A percentile compares a stretch with the other conserved stretches of the same genome.
Evolutionary conservation across 2,329 filamentous ascomycete species (phyloP).

Genomic region (Aspergillus pseudoglaucus): DNA sequence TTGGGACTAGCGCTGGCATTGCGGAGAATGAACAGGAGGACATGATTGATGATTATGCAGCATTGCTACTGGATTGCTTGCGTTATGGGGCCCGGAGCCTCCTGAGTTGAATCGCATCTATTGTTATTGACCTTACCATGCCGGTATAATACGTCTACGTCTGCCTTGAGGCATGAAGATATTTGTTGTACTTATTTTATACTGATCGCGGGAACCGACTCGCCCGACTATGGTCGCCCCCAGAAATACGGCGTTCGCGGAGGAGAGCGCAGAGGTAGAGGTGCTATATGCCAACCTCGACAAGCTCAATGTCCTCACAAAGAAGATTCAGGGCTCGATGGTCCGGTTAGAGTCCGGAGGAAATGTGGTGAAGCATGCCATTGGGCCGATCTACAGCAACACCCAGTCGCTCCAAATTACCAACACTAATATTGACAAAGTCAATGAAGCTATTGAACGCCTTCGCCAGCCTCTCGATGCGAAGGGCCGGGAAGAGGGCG

Average conservation of each 20-base stretch:
- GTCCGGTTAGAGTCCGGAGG: conserved; percentile 78
- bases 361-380: conserved; percentile 83
- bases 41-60: not conserved
- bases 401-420: conserved; percentile 84
- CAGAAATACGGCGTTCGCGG: conserved; percentile 53
- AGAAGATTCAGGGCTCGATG: conserved; percentile 88
- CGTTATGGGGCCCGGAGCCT: conserved; percentile 19
- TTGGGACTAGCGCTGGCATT: conserved; percentile 15
- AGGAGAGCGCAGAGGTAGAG: conserved; percentile 63
- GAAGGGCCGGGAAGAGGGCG: conserved; percentile 83
- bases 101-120: not conserved
- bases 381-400: conserved; percentile 86
- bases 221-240: conserved; percentile 45
- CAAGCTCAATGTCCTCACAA: conserved; percentile 87
- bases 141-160: not conserved
- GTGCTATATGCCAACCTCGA: conserved; percentile 66
- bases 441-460: conserved; percentile 79
- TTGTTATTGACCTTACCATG: not conserved
- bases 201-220: conserved; percentile 10
- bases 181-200: not conserved
- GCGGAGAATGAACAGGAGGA: conserved; percentile 5
- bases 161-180: not conserved
- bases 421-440: conserved; percentile 78
- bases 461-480: conserved; percentile 87
- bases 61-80: conserved; percentile 4